Evolutionary conservation across 257 asterid genomes (phyloP), one percentile per base, ranked within the genome.

Genomic region (Solanum chiquidenum): DNA sequence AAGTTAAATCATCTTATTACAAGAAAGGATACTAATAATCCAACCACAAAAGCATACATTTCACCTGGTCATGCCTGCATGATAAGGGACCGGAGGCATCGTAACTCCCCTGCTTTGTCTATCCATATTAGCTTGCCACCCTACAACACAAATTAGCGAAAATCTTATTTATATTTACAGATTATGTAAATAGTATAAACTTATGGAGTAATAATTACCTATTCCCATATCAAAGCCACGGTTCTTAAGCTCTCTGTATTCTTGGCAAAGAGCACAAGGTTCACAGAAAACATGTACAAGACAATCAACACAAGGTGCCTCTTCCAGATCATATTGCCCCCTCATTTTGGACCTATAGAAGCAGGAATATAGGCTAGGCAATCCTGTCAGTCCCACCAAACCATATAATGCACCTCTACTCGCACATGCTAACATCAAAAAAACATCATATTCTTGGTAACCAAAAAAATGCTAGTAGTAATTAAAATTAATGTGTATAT

Each of bases 221-320:
- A 89, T 83, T 13, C 82, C 83, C 91, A 86, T 72, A 9, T 89
- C 89, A 35, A 89, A 87, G 29, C 91, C 91, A 33, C 91, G 91
- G 37, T 86, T 62, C 86, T 87, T 86, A 31, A 89, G 91, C 87
- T 89, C 91, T 33, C 91, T 72, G 83, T 86, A 86, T 62, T 89
- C 90, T 86, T 89, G 90, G 60, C 90, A 89, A 83, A 89, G 74
- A 25, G 90, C 74, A 89, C 90, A 89, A 42, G 40, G 9, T 49
- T 89, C 90, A 72, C 90, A 89, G 8, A 64, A 80, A 64, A 49
- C 87, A 4, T 89, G 90, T 9, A 89, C 69, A 12, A 86, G 85
- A 74, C 89, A 89, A 89, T 89, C 90, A 58, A 60, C 83, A 73
- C 88, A 86, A 40, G 91, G 91, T 23, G 72, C 86, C 27, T 89